Base-by-base conservation (phyloP, 345 rosid genomes). In the Aethionema arabicum region DNA sequence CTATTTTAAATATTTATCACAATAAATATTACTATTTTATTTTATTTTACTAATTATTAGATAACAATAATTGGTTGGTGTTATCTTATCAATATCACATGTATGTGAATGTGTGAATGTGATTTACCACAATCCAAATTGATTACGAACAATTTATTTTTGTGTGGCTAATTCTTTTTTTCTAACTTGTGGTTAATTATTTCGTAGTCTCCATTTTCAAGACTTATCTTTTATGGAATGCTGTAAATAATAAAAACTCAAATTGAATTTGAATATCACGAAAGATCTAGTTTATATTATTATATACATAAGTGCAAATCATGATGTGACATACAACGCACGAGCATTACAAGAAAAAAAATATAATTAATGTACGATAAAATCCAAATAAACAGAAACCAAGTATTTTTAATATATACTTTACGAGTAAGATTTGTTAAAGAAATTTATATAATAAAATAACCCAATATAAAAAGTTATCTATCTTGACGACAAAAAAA, bases 201-300 rank as follows among this genome's bases (percentile, higher is more conserved):
- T 30, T 60, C 3, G 61, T 60, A 61, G 61, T 48, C 11, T 11
- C 37, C 6, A 3, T 52, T 60, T 53, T 12, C n/a, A 0, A 52
- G 65, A 10, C 13, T 68, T 52, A 2, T 52, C 14, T 6, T 39
- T 16, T 43, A 9, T 3, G 32, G 31, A 14, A 38, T 37, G 37
- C 16, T 8, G 2, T 14, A 21, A 21, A 21, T 21, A 3, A 44
- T 5, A 52, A 55, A 35, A 53, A 68, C 11, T 61, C 67, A 69
- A 69, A 61, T 38, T 38, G 51, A 61, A 61, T 11, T 68, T 68
- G 30, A 61, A 31, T 45, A 15, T 61, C 57, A 53, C 42, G 67
- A 59, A 59, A 36, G 4, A 40, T 61, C 33, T n/a, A 59, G 5
- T 29, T 5, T 35, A 32, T 64, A n/a, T n/a, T n/a, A n/a, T n/a